These are phyloP conservation scores for Pezicula radicicola DNA, from an alignment of 2,329 filamentous ascomycete genomes.

Conservation along the genomic window DNA sequence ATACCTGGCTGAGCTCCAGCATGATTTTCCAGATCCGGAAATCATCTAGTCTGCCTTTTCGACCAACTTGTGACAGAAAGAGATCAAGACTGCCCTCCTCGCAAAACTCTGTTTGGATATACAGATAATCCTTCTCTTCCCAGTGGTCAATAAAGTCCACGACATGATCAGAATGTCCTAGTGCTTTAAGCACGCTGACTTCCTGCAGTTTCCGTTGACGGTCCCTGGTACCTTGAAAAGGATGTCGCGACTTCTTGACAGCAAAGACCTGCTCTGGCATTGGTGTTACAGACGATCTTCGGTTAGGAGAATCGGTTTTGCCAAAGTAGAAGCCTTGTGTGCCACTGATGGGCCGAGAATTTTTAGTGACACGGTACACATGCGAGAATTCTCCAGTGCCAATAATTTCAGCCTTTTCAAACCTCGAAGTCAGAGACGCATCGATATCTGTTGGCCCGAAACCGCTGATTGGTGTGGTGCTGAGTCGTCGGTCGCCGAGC, in stretches of 20 bases:
- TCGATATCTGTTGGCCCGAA: conserved; percentile 74
- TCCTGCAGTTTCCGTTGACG: conserved; percentile 83
- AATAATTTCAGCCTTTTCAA: conserved; percentile 75
- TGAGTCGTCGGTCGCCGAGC: conserved; percentile 56
- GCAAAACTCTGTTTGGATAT: conserved; percentile 97
- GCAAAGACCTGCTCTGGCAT: conserved; percentile 69
- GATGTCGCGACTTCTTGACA: conserved; percentile 87
- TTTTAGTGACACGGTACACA: conserved; percentile 74
- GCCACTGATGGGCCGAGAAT: conserved; percentile 30
- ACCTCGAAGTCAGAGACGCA: conserved; percentile 67
- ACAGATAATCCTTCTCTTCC: conserved; percentile 82
- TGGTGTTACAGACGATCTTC: conserved; percentile 49
- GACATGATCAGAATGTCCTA: conserved; percentile 80
- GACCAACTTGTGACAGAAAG: conserved; percentile 79
- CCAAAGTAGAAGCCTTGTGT: conserved; percentile 38
- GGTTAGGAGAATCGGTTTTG: conserved; percentile 42
- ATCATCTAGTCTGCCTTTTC: conserved; percentile 85
- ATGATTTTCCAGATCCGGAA: conserved; percentile 99
- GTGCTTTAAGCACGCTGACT: conserved; percentile 72
- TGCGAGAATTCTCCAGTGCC: conserved; percentile 92
- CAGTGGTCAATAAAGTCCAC: conserved; percentile 82
- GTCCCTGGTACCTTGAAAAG: conserved; percentile 75
- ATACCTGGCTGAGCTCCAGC: conserved; percentile 78
- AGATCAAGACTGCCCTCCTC: conserved; percentile 88
- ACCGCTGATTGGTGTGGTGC: conserved; percentile 67